Evolutionary conservation across 352 stramenopile genomes (phyloP).

Genomic region (Phytopythium helicoides): DNA sequence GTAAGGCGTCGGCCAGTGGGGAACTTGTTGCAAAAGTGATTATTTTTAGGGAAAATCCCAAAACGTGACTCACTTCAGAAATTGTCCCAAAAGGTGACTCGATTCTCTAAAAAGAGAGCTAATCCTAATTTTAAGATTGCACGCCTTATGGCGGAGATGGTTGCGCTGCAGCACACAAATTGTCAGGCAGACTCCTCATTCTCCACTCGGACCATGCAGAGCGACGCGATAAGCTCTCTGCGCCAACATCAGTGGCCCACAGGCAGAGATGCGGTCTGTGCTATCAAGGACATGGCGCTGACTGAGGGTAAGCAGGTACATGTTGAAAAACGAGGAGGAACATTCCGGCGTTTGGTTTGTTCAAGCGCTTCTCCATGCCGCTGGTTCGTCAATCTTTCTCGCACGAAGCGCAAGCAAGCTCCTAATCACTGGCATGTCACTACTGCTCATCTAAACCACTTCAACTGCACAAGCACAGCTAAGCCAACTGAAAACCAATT

Average conservation of each 20-base stretch:
- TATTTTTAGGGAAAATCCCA: no score
- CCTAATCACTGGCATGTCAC: slow-evolving; percentile 12
- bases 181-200: no score
- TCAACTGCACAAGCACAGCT: slow-evolving; percentile 4
- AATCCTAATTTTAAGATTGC: no score
- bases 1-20: no score
- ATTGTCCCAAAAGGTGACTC: no score
- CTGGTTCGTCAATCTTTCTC: slow-evolving; percentile 10
- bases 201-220: no score
- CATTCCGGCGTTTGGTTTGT: background rate
- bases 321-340: background rate
- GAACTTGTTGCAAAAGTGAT: no score
- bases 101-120: no score
- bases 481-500: slow-evolving; percentile 4
- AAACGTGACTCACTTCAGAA: no score
- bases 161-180: no score
- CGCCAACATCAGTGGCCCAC: background rate
- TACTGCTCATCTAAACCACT: background rate
- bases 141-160: no score
- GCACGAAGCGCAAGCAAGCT: background rate
- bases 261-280: background rate
- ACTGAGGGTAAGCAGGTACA: background rate
- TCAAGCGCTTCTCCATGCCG: background rate
- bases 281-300: background rate
- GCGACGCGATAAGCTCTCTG: no score